Evolutionary conservation across 2,329 filamentous ascomycete genomes (phyloP), one percentile per base, ranked within the genome.

Genomic region (Ascochyta pisi): DNA sequence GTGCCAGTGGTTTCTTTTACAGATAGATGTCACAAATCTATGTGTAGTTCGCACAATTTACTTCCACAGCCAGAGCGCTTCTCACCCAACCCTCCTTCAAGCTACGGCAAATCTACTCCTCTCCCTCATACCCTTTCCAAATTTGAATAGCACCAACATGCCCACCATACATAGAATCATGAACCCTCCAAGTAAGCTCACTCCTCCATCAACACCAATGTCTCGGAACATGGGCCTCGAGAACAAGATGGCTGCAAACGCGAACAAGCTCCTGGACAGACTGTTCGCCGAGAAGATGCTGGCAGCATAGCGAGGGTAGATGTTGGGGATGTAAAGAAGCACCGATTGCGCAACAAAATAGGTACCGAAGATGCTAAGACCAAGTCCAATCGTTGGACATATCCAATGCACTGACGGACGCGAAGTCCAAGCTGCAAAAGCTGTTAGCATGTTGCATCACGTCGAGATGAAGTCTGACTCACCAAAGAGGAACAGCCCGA

Each of bases 241-340:
- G 59, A 86, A 87, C 23, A 87, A 68, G 33, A 89, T 79, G 19
- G 83, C 83, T 0, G 80, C 85, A 52, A 82, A 84, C 3, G 86
- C 86, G 13, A 89, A 76, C 2, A 83, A 79, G 13, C 67, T 71
- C 39, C 86, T 73, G 13, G 87, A 69, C 3, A 89, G 80, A 0
- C 85, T 68, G 41, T 88, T 88, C 3, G 86, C 86, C 0, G 88
- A 87, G 4, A 89, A 81, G 0, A 86, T 87, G 4, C 63, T 67
- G 10, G 69, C 71, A 15, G 68, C 67, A 23, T 71, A 73, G 27
- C 55, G 82, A 83, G 13, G 87, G 64, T 83, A 88, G 8, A 82
- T 81, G 54, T 89, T 86, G 27, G 89, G 83, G 2, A 89, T 79
- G 62, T 91, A 91, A 6, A 84, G 83, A 42, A 84, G 79, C 0